phyloP scores from a whole-genome alignment of 2,329 filamentous ascomycete species.

The Ilyonectria robusta region DNA sequence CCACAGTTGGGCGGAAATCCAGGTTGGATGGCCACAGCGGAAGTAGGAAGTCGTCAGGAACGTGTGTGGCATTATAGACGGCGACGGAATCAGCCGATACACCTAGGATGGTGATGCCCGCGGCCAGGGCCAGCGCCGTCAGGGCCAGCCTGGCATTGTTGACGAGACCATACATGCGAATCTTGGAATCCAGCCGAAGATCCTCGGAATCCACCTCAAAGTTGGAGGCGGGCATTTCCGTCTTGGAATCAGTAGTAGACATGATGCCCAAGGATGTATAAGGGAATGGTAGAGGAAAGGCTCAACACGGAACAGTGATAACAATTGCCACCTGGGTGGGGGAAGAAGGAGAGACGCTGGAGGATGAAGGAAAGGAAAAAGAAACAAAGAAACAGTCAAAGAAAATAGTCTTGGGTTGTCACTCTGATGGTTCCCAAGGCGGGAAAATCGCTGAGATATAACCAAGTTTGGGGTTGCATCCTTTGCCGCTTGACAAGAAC shows the following conservation, averaged over 20 bases:
- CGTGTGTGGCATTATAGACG: constrained; percentile 69
- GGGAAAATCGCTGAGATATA: constrained; percentile 37
- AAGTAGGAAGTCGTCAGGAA: constrained; percentile 63
- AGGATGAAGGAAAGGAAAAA: constrained; percentile 21
- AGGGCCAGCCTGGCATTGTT: constrained; percentile 63
- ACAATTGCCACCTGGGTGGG: constrained; percentile 22
- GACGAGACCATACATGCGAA: constrained; percentile 56
- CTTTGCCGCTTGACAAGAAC: constrained; percentile 34
- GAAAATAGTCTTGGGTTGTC: constrained; percentile 19
- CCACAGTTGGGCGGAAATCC: constrained; percentile 69
- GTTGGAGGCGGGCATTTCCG: constrained; percentile 60
- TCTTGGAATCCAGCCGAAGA: constrained; percentile 54
- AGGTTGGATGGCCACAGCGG: constrained; percentile 72
- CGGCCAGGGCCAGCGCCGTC: constrained; percentile 65
- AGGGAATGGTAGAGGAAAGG: constrained; percentile 17
- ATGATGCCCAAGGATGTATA: constrained; percentile 38
- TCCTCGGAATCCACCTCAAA: constrained; percentile 63
- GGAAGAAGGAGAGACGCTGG: constrained; percentile 17
- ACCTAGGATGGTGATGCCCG: constrained; percentile 67
- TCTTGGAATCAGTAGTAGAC: constrained; percentile 54
- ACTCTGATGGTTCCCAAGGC: constrained; percentile 6
- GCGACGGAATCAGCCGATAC: constrained; percentile 68
- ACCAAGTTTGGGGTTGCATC: constrained; percentile 33
- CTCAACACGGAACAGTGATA: constrained; percentile 18
- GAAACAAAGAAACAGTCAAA: constrained; percentile 12